Conservation (phyloP, 2,329 filamentous ascomycete species). For the Mycocentrospora acerina region DNA sequence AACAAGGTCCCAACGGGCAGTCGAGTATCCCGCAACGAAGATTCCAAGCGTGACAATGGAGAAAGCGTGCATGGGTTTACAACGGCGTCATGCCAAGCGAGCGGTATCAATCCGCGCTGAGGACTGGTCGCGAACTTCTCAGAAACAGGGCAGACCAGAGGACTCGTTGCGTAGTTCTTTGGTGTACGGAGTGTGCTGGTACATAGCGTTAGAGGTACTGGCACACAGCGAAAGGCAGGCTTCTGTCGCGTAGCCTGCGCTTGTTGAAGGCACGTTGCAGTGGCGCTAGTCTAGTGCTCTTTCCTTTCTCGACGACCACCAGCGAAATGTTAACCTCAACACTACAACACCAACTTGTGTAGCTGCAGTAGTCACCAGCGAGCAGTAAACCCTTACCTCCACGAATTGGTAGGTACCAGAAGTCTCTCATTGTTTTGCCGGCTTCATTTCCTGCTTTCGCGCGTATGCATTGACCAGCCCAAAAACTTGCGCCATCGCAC, state of each 20-base stretch:
- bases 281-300: neutral
- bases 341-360: neutral
- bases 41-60: slow-evolving; percentile 94
- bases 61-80: slow-evolving; percentile 84
- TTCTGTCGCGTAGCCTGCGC: too few species aligned
- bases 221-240: too few species aligned
- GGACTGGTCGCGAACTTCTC: neutral
- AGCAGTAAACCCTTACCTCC: neutral
- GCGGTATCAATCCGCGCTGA: neutral
- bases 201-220: too few species aligned
- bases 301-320: slow-evolving; percentile 1
- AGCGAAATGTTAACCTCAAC: neutral
- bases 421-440: neutral
- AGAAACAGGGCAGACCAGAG: neutral
- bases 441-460: neutral
- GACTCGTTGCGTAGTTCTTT: neutral
- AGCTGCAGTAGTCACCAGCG: neutral
- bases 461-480: slow-evolving; percentile 7
- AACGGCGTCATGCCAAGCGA: slow-evolving; percentile 41
- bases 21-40: slow-evolving; percentile 99
- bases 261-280: too few species aligned
- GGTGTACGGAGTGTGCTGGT: too few species aligned
- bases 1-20: slow-evolving; percentile 97
- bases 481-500: slow-evolving; percentile 1
- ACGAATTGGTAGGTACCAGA: neutral